These are phyloP conservation scores for Mimosa bimucronata DNA, from an alignment of 306 rosid genomes.

Conservation along the genomic window DNA sequence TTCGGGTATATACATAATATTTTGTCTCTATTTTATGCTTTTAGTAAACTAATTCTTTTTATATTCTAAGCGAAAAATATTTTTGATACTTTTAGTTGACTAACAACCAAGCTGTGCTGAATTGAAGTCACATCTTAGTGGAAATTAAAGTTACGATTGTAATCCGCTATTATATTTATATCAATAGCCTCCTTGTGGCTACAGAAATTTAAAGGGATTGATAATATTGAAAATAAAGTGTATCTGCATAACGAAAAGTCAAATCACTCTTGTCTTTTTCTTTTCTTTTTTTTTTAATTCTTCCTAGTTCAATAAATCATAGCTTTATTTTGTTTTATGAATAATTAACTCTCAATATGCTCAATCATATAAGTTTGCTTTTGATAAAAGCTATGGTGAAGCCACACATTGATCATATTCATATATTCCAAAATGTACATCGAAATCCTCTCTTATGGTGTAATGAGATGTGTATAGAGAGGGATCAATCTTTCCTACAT, in stretches of 20 bases:
- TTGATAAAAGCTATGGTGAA: background rate
- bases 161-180: background rate
- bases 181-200: background rate
- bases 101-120: background rate
- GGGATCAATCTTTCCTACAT: background rate
- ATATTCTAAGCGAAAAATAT: background rate
- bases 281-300: background rate
- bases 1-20: constrained; percentile 40
- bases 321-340: background rate
- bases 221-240: background rate
- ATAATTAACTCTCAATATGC: background rate
- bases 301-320: background rate
- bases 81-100: background rate
- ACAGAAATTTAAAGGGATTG: background rate
- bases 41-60: background rate
- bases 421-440: background rate
- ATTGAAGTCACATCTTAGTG: background rate
- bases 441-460: background rate
- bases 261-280: background rate
- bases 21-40: background rate
- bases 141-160: background rate
- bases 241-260: background rate
- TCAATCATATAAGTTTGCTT: background rate
- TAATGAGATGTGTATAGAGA: background rate
- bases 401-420: background rate